Percentiles rank a stretch among this genome's conserved stretches.
phyloP scores from a whole-genome alignment of 345 rosid genomes.

The Limnanthes douglasii region DNA sequence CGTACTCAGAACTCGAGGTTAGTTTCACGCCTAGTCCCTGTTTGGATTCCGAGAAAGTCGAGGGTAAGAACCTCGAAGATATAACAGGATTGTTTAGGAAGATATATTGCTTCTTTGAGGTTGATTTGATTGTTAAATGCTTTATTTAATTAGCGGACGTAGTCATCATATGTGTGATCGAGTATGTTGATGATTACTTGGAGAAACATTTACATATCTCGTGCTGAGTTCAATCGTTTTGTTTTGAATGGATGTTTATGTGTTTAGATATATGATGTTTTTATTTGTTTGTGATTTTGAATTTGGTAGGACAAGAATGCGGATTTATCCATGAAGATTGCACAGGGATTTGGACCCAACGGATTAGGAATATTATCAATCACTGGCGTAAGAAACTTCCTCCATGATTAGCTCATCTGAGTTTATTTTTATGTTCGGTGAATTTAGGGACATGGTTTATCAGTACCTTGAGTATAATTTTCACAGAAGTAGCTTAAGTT shows the following conservation, averaged over 20 bases:
- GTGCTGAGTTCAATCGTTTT: too few relatives aligned
- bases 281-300: conserved; percentile 1
- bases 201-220: too few relatives aligned
- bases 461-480: too few relatives aligned
- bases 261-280: conserved; percentile 1
- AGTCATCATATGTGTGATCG: background rate
- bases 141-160: too few relatives aligned
- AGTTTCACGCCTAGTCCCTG: background rate
- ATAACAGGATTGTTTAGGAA: background rate
- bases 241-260: background rate
- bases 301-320: conserved; percentile 28
- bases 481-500: too few relatives aligned
- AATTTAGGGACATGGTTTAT: too few relatives aligned
- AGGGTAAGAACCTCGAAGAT: background rate
- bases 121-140: too few relatives aligned
- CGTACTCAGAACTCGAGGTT: conserved; percentile 69
- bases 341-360: conserved; percentile 71
- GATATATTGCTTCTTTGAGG: background rate
- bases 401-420: too few relatives aligned
- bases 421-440: too few relatives aligned
- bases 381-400: conserved; percentile 32
- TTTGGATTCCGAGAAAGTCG: conserved; percentile 6
- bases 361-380: conserved; percentile 79
- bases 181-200: background rate
- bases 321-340: conserved; percentile 60